phyloP scores from a whole-genome alignment of 148 eudicot species.

The Arctostaphylos glauca region DNA sequence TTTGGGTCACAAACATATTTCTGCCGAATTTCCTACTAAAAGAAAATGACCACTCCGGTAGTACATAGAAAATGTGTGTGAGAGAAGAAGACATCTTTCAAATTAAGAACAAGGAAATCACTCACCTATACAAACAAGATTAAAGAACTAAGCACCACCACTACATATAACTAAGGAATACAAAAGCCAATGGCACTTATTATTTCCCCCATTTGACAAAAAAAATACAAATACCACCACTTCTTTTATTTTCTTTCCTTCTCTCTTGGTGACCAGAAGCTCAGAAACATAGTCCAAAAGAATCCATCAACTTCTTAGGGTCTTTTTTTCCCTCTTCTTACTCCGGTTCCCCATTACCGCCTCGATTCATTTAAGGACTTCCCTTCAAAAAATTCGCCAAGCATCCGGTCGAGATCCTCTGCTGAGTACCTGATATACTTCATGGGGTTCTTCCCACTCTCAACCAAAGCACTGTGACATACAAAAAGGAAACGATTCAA shows the following conservation, averaged over 20 bases:
- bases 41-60: background rate
- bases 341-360: conserved; percentile 27
- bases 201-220: background rate
- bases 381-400: conserved; percentile 93
- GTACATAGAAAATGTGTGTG: background rate
- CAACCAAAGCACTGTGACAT: conserved; percentile 71
- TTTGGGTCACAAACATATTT: background rate
- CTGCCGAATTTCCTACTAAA: background rate
- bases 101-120: background rate
- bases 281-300: background rate
- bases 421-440: conserved; percentile 79
- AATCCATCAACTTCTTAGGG: conserved; percentile 4
- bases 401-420: conserved; percentile 94
- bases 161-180: background rate
- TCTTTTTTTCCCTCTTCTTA: background rate
- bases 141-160: background rate
- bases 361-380: conserved; percentile 64
- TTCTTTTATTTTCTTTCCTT: background rate
- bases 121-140: conserved; percentile 9
- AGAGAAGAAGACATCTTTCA: background rate
- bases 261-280: background rate
- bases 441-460: conserved; percentile 80
- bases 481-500: background rate
- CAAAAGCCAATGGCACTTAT: background rate
- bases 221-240: background rate